These are phyloP conservation scores for Jimgerdemannia flammicorona DNA, from an alignment of 192 early-diverging fungal genomes.

Conservation along the genomic window DNA sequence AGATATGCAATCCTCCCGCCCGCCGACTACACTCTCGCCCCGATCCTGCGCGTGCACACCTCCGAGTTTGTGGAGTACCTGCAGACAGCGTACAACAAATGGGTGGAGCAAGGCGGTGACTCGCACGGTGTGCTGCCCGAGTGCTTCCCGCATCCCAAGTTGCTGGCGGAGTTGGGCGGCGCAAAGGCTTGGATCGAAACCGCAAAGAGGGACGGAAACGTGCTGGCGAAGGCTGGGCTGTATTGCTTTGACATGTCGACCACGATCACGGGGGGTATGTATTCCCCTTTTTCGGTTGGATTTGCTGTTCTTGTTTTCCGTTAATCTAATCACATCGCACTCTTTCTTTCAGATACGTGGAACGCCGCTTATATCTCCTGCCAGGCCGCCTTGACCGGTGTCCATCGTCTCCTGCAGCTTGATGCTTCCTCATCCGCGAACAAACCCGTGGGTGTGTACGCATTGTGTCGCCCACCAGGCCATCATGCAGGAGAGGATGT, in stretches of 20 bases:
- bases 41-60: conserved; percentile 54
- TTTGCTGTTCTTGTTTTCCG: background rate
- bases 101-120: conserved; percentile 18
- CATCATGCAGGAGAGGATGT: conserved; percentile 51
- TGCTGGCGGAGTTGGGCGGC: conserved; percentile 1
- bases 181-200: background rate
- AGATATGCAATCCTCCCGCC: background rate
- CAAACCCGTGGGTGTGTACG: conserved; percentile 46
- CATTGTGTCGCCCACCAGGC: conserved; percentile 52
- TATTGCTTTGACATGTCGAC: conserved; percentile 12
- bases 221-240: conserved; percentile 4
- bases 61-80: conserved; percentile 47
- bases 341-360: conserved; percentile 49
- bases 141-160: conserved; percentile 11
- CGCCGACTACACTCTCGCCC: conserved; percentile 49
- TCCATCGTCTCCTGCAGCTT: conserved; percentile 45
- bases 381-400: conserved; percentile 61
- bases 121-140: conserved; percentile 12
- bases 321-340: background rate
- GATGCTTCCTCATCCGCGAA: conserved; percentile 18
- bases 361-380: conserved; percentile 58
- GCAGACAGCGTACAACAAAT: conserved; percentile 53
- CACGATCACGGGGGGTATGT: conserved; percentile 18
- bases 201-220: background rate
- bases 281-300: background rate